These are phyloP conservation scores for Spathaspora arborariae DNA, from an alignment of 805 yeast genomes.

Conservation along the genomic window DNA sequence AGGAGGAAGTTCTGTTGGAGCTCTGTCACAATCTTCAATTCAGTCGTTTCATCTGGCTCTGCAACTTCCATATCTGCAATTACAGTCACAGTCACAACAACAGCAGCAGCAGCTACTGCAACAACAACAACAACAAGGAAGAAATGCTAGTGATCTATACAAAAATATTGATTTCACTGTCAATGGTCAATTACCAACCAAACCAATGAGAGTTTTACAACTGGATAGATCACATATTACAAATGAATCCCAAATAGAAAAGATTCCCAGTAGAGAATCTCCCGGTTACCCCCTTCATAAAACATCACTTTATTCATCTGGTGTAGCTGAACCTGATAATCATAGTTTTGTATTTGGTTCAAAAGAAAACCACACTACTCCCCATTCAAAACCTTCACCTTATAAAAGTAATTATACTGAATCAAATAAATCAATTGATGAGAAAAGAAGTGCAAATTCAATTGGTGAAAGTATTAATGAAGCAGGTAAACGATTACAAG, in stretches of 20 bases:
- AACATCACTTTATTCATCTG: not conserved
- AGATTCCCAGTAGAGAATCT: not conserved
- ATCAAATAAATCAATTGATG: not conserved
- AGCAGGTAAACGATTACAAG: slow-evolving; percentile 20
- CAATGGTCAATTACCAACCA: slow-evolving; percentile 39
- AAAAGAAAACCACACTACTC: not conserved
- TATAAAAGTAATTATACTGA: not conserved
- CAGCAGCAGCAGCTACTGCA: slow-evolving; percentile 1
- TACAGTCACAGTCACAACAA: not conserved
- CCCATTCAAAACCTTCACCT: not conserved
- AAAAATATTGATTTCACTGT: slow-evolving; percentile 39
- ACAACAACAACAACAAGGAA: not conserved
- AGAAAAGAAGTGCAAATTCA: slow-evolving; percentile 5
- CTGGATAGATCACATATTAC: slow-evolving; percentile 16
- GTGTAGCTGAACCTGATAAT: not conserved
- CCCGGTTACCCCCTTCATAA: not conserved
- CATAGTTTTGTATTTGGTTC: not conserved
- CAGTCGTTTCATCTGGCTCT: slow-evolving; percentile 10
- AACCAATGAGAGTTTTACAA: slow-evolving; percentile 38
- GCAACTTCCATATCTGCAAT: too few relatives aligned
- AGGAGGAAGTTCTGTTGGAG: slow-evolving; percentile 6
- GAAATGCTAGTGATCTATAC: slow-evolving; percentile 18
- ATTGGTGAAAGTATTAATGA: slow-evolving; percentile 28
- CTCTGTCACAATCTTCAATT: slow-evolving; percentile 16
- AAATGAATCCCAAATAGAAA: not conserved